phyloP scores from a whole-genome alignment of 495 filamentous ascomycete genomes.

The Lentithecium fluviatile region DNA sequence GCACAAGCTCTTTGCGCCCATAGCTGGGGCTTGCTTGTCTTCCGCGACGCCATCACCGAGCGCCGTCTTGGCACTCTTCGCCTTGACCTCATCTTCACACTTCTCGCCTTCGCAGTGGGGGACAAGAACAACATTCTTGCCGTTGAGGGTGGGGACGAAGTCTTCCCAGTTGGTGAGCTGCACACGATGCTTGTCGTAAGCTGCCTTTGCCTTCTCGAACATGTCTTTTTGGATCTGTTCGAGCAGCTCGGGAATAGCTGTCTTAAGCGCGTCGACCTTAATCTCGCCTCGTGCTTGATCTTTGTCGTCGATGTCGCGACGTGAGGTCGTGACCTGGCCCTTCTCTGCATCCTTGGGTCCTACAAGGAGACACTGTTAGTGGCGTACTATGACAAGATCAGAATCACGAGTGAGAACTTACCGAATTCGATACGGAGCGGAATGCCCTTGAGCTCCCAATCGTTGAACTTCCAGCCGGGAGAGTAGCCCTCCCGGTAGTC shows the following conservation, averaged over 20 bases:
- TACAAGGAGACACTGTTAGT: too few relatives aligned
- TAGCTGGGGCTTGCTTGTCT: conserved; percentile 78
- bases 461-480: conserved; percentile 95
- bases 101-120: conserved; percentile 76
- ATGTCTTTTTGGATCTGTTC: conserved; percentile 86
- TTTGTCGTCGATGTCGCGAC: conserved; percentile 73
- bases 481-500: conserved; percentile 85
- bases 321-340: conserved; percentile 76
- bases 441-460: conserved; percentile 93
- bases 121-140: conserved; percentile 87
- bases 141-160: conserved; percentile 80
- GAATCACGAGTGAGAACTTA: too few relatives aligned
- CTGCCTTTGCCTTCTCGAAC: conserved; percentile 74
- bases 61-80: conserved; percentile 70
- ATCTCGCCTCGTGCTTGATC: conserved; percentile 68
- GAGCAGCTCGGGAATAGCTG: conserved; percentile 72
- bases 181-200: conserved; percentile 75
- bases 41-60: conserved; percentile 62
- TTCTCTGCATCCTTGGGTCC: conserved; percentile 84
- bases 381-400: too few relatives aligned
- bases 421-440: conserved; percentile 89
- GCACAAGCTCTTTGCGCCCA: conserved; percentile 97
- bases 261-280: conserved; percentile 66
- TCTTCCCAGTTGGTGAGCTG: conserved; percentile 83
- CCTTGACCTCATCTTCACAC: conserved; percentile 95